phyloP scores from a whole-genome alignment of 768 basidiomycete genomes.

The Pulveroboletus frians region DNA sequence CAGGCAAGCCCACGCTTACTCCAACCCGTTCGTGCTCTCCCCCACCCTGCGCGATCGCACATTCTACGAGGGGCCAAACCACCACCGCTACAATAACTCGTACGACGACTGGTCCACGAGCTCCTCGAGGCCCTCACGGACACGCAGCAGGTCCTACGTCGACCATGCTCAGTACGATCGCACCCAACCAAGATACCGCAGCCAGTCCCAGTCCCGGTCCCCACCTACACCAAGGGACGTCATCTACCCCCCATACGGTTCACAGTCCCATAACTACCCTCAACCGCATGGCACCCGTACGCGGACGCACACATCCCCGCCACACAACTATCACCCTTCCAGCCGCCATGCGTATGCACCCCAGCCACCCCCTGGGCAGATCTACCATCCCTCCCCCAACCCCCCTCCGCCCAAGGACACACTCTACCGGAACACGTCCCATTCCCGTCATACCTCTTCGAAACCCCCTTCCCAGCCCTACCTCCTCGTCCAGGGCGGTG shows the following conservation, averaged over 20 bases:
- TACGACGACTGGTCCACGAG: constrained; percentile 18
- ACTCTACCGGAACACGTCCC: constrained; percentile 13
- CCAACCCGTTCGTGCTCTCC: constrained; percentile 28
- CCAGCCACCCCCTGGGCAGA: constrained; percentile 28
- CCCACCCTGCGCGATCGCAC: constrained; percentile 28
- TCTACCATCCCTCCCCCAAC: constrained; percentile 15
- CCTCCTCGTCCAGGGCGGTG: constrained; percentile 22
- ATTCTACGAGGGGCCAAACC: constrained; percentile 21
- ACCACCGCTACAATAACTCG: not conserved
- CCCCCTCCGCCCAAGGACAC: constrained; percentile 17
- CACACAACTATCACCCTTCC: constrained; percentile 17
- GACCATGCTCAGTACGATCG: constrained; percentile 22
- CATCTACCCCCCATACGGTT: constrained; percentile 11
- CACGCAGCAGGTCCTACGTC: constrained; percentile 20
- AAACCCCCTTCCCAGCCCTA: constrained; percentile 25
- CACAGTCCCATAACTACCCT: constrained; percentile 15
- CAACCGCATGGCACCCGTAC: constrained; percentile 15
- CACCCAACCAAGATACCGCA: constrained; percentile 17
- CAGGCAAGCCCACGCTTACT: constrained; percentile 23
- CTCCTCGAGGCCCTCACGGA: constrained; percentile 22
- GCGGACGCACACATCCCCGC: constrained; percentile 17
- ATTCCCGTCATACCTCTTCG: constrained; percentile 20
- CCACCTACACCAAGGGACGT: constrained; percentile 13
- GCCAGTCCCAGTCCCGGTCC: constrained; percentile 25
- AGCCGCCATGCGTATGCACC: constrained; percentile 15